phyloP scores from a whole-genome alignment of 495 filamentous ascomycete genomes.

The Trichoderma erinaceum region DNA sequence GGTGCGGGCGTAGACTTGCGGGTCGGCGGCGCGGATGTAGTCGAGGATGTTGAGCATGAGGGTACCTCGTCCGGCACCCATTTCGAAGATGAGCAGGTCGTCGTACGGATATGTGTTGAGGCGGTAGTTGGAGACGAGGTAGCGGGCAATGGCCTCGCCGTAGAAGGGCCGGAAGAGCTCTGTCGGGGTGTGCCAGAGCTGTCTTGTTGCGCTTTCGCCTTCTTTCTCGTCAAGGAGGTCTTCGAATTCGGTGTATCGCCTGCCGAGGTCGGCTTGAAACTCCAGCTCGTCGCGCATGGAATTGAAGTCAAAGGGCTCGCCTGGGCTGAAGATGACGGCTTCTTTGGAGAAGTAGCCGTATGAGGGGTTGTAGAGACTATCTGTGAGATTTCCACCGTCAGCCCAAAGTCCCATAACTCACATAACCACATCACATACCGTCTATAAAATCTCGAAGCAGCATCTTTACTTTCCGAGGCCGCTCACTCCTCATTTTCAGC shows the following conservation, averaged over 20 bases:
- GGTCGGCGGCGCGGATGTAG: constrained; percentile 84
- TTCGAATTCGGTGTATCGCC: constrained; percentile 84
- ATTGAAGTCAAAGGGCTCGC: constrained; percentile 89
- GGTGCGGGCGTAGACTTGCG: constrained; percentile 88
- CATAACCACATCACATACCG: constrained; percentile 47
- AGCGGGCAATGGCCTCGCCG: constrained; percentile 90
- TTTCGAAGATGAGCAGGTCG: constrained; percentile 97
- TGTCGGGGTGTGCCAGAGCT: constrained; percentile 97
- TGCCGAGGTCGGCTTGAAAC: constrained; percentile 68
- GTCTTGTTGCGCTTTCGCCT: constrained; percentile 63
- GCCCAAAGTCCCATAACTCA: too few relatives aligned
- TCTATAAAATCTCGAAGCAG: constrained; percentile 95
- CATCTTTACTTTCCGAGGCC: constrained; percentile 92
- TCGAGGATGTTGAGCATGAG: constrained; percentile 97
- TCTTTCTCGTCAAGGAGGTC: constrained; percentile 68
- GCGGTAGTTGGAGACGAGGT: constrained; percentile 92
- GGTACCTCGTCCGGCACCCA: constrained; percentile 95
- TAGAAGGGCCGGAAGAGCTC: constrained; percentile 97
- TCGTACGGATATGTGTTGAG: constrained; percentile 89
- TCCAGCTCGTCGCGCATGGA: constrained; percentile 70
- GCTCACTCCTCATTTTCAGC: constrained; percentile 60
- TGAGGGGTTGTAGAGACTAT: constrained; percentile 92
- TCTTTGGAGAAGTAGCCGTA: constrained; percentile 99
- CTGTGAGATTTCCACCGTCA: constrained; percentile 36
- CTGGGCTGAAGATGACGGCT: constrained; percentile 90